Evolutionary conservation across 441 rosid species (phyloP).

Genomic region (Erodium texanum): DNA sequence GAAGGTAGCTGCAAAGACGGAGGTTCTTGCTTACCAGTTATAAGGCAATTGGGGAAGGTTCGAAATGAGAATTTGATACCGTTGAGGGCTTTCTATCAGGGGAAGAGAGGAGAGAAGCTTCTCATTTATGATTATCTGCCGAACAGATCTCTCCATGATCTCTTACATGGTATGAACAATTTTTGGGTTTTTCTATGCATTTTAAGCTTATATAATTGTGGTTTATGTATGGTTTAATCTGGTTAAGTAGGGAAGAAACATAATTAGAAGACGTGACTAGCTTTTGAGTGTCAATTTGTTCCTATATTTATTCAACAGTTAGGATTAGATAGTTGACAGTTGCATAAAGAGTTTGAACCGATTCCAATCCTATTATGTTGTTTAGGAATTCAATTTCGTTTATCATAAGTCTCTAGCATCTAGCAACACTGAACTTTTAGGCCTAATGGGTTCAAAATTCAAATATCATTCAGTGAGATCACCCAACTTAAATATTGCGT

Average conservation of each 20-base stretch:
- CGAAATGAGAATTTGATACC: conserved; percentile 86
- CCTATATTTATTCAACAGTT: not conserved
- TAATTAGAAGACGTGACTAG: not conserved
- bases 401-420: not conserved
- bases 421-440: not conserved
- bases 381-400: not conserved
- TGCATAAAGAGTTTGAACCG: not conserved
- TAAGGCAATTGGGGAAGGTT: conserved; percentile 66
- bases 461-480: not conserved
- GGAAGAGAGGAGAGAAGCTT: conserved; percentile 91
- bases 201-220: not conserved
- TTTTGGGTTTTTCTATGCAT: not conserved
- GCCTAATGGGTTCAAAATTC: not conserved
- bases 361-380: not conserved
- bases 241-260: not conserved
- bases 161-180: conserved; percentile 58
- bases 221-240: not conserved
- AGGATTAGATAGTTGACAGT: not conserved
- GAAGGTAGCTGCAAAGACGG: conserved; percentile 91
- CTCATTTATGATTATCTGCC: conserved; percentile 90
- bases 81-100: conserved; percentile 87
- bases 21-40: conserved; percentile 54
- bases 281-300: not conserved
- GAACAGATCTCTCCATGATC: conserved; percentile 59
- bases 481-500: not conserved